Conservation (phyloP, 345 rosid genomes). For the Euclidium syriacum region DNA sequence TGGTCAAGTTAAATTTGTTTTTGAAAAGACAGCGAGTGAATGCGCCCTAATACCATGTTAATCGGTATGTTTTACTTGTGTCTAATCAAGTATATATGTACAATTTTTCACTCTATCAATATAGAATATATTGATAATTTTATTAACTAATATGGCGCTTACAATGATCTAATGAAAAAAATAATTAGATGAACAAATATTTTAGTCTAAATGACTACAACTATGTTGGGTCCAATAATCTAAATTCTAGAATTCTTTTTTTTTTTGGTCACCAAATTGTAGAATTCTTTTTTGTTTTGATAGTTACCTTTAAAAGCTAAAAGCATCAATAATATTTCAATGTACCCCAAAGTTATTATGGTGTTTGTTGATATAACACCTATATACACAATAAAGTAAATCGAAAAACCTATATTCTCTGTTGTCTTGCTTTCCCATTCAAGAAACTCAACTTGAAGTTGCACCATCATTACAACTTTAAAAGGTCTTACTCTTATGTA, state of each 20-base stretch:
- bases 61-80: no score
- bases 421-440: slow-evolving; percentile 16
- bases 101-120: no score
- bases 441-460: slow-evolving; percentile 29
- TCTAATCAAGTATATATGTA: no score
- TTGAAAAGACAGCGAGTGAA: no score
- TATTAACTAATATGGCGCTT: no score
- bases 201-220: neutral
- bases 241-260: neutral
- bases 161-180: no score
- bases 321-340: neutral
- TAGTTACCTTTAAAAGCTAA: neutral
- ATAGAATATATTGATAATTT: no score
- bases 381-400: slow-evolving; percentile 27
- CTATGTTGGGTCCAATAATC: neutral
- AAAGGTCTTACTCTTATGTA: neutral
- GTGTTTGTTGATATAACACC: slow-evolving; percentile 3
- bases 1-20: no score
- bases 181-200: no score
- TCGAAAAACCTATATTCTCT: slow-evolving; percentile 16
- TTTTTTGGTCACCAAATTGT: no score
- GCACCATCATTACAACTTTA: slow-evolving; percentile 21
- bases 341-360: slow-evolving; percentile 5
- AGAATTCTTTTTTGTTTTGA: neutral
- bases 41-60: no score